Base-by-base conservation (phyloP, 2,329 filamentous ascomycete species). In the Trichoderma citrinoviride region DNA sequence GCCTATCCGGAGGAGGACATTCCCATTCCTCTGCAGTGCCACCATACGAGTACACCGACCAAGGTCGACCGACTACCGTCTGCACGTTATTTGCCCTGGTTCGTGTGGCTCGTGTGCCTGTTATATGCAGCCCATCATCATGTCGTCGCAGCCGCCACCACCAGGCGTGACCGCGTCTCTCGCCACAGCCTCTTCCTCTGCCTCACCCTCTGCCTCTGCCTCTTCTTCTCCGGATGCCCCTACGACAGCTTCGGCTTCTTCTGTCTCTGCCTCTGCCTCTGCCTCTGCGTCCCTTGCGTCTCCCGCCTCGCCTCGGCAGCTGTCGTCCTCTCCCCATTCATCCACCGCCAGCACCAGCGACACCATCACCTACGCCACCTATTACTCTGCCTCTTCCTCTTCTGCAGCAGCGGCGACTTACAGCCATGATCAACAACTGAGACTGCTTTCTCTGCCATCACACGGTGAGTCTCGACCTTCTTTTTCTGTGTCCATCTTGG, bases 61-160 rank as follows among this genome's bases (percentile, higher is more conserved):
- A n/a, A n/a, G n/a, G n/a, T n/a, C n/a, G n/a, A n/a, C n/a, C n/a
- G n/a, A n/a, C n/a, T n/a, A n/a, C n/a, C n/a, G n/a, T n/a, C n/a
- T n/a, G n/a, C n/a, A n/a, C n/a, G n/a, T 52, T 17, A 44, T 21
- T 40, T 29, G 46, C 29, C 17, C 56, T 50, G 19, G 44, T 12
- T 40, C 25, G 25, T 61, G 58, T 61, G 58, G 58, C 58, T 62
- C 58, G 58, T 52, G 58, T 53, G 49, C 33, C 8, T 61, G 47
- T 33, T 61, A 40, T 15, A 49, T 46, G 33, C 58, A 54, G 49
- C 58, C 49, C 25, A 60, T 62, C 58, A 46, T 54, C 23, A 62
- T 62, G 58, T 62, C 58, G 58, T 62, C 49, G 58, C 49, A 33
- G 58, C 40, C 49, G 58, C 49, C 57, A 12, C 10, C 23, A 40